Conservation (phyloP, 1,139 yeast genomes). For the Kodamaea fungicola region DNA sequence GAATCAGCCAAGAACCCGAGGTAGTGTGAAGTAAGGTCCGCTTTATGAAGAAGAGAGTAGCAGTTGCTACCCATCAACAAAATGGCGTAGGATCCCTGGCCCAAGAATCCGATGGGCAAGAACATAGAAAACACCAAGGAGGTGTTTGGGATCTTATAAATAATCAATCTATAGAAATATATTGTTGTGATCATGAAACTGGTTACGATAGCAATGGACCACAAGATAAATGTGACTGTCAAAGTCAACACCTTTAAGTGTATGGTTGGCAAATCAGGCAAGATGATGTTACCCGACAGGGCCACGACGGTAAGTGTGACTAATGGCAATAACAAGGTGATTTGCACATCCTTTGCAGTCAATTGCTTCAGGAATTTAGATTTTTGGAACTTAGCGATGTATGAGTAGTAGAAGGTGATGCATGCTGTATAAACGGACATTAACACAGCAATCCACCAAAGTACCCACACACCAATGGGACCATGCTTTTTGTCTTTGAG, state of each 20-base stretch:
- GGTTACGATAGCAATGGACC: conserved; percentile 65
- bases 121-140: conserved; percentile 49
- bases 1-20: neutral
- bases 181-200: conserved; percentile 54
- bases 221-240: conserved; percentile 52
- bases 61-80: conserved; percentile 51
- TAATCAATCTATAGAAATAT: conserved; percentile 55
- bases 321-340: conserved; percentile 60
- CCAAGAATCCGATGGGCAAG: conserved; percentile 62
- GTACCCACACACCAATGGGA: conserved; percentile 44
- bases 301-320: conserved; percentile 76
- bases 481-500: conserved; percentile 28
- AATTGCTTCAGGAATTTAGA: conserved; percentile 12
- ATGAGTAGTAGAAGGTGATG: conserved; percentile 47
- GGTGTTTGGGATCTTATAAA: conserved; percentile 55
- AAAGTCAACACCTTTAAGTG: conserved; percentile 50
- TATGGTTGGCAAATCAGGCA: conserved; percentile 35
- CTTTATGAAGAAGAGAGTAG: conserved; percentile 7
- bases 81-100: conserved; percentile 77
- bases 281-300: conserved; percentile 60
- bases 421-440: conserved; percentile 56
- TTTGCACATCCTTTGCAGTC: conserved; percentile 28
- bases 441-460: conserved; percentile 68
- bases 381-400: conserved; percentile 25
- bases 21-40: neutral